Evolutionary conservation across 2,329 filamentous ascomycete genomes (phyloP).

Genomic region (Westerdykella ornata): DNA sequence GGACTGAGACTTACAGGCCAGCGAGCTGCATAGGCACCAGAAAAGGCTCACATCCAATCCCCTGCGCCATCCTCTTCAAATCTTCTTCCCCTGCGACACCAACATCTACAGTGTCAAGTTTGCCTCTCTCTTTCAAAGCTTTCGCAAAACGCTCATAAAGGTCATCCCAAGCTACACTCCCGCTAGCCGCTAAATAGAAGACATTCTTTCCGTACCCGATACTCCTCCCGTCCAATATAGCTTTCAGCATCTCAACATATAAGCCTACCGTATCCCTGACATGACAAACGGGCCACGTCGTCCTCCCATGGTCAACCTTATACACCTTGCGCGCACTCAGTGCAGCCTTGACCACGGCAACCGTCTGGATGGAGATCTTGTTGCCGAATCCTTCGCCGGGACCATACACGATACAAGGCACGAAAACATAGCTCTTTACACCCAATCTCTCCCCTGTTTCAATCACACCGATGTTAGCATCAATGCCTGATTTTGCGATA

Average conservation of each 20-base stretch:
- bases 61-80: constrained; percentile 40
- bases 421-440: constrained; percentile 49
- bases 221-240: constrained; percentile 39
- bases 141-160: constrained; percentile 45
- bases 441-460: constrained; percentile 40
- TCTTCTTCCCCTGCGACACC: constrained; percentile 31
- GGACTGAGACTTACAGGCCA: constrained; percentile 36
- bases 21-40: constrained; percentile 40
- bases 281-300: constrained; percentile 51
- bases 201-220: constrained; percentile 41
- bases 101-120: constrained; percentile 38
- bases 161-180: constrained; percentile 47
- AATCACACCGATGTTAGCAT: constrained; percentile 41
- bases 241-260: constrained; percentile 43
- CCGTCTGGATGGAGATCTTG: constrained; percentile 47
- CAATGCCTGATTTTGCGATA: constrained; percentile 26
- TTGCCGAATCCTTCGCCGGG: constrained; percentile 48
- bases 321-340: constrained; percentile 39
- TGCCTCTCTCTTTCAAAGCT: constrained; percentile 36
- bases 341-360: constrained; percentile 45
- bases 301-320: constrained; percentile 34
- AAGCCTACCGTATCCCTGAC: constrained; percentile 44
- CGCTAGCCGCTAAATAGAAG: constrained; percentile 48
- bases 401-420: constrained; percentile 49
- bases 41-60: constrained; percentile 29